Evolutionary conservation across 345 rosid species (phyloP), one percentile per base, ranked within the genome.

Genomic region (Hibiscus mutabilis): DNA sequence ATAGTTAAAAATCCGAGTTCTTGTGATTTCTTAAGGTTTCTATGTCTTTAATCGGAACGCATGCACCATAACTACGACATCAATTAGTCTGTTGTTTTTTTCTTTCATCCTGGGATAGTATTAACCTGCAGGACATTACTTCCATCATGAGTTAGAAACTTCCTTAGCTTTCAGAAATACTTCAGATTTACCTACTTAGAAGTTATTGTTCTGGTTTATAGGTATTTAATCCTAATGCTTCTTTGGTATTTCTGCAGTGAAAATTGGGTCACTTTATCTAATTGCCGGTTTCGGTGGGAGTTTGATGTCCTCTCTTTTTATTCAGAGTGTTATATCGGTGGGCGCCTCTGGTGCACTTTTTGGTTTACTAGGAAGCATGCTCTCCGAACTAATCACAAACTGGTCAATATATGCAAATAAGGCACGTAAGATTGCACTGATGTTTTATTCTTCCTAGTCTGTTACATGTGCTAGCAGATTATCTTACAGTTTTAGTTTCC

Each of bases 401-500:
- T 94, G 98, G 98, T 88, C 97, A 35, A 91, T 94, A 27, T 94
- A 91, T 64, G 87, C 85, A 47, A 94, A 91, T 51, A 94, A 94
- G 98, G 97, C 86, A 79, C 5, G 13, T 74, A 49, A 49, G 53
- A 49, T 49, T 15, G 53, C 53, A 49, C 51, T 13, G 5, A 46
- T 46, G 51, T 46, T 3, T 46, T 13, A 13, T 49, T 13, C 53
- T 49, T 14, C n/a, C 6, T 15, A 49, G 53, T 49, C 16, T 49
- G 53, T 49, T 13, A 14, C n/a, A 3, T 47, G 14, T 15, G 6
- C n/a, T 1, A 49, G 53, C 53, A 4, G n/a, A 46, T 13, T 46
- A 46, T 49, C 7, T 49, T 49, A 49, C 53, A 49, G 53, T 14
- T 49, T 49, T 16, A 3, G 51, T 46, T 46, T 11, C 16, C 16